A percentile compares a stretch with the other conserved stretches of the same genome.
phyloP scores from a whole-genome alignment of 345 rosid genomes.

The Salix exigua region DNA sequence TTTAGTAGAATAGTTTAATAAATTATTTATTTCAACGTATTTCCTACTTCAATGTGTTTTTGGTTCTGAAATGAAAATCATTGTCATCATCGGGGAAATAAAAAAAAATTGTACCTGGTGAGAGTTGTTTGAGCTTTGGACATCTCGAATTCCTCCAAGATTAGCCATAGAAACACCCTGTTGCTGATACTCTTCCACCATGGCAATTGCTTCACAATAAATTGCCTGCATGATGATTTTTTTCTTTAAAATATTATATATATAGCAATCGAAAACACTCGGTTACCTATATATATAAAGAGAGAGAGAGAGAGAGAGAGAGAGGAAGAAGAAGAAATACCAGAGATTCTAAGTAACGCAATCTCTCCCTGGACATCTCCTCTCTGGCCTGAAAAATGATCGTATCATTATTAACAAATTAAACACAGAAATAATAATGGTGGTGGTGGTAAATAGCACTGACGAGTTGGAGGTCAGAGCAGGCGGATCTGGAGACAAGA shows the following conservation, averaged over 20 bases:
- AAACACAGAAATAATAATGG: not conserved
- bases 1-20: no score
- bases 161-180: slow-evolving; percentile 70
- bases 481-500: slow-evolving; percentile 83
- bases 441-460: not conserved
- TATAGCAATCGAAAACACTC: no score
- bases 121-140: slow-evolving; percentile 70
- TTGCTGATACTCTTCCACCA: slow-evolving; percentile 96
- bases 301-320: no score
- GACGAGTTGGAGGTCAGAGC: slow-evolving; percentile 85
- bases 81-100: no score
- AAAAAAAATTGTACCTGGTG: slow-evolving; percentile 33
- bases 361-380: slow-evolving; percentile 85
- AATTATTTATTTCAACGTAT: no score
- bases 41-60: no score
- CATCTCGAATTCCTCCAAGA: slow-evolving; percentile 75
- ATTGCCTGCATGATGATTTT: slow-evolving; percentile 45
- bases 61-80: no score
- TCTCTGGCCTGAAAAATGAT: slow-evolving; percentile 72
- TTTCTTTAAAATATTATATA: no score
- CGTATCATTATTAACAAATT: not conserved
- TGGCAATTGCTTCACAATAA: slow-evolving; percentile 76
- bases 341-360: slow-evolving; percentile 93
- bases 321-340: slow-evolving; percentile 21
- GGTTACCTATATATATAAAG: no score